Conservation (phyloP, 495 filamentous ascomycete genomes). For the Penicillium cataractarum region DNA sequence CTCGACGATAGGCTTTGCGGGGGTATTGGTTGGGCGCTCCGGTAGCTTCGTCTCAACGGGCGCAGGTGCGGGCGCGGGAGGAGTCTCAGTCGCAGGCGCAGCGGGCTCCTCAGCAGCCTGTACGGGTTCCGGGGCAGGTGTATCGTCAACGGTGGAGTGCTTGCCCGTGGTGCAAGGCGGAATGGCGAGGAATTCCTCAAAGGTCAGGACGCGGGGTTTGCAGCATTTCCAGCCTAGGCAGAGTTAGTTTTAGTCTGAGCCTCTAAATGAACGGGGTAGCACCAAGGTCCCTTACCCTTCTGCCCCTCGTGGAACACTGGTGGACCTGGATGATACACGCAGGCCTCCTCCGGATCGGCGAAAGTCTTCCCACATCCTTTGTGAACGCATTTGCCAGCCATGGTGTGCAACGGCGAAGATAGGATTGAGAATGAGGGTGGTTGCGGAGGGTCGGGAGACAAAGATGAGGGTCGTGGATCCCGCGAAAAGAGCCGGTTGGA, state of each 20-base stretch:
- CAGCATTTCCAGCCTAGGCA: slow-evolving; percentile 95
- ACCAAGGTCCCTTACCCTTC: slow-evolving; percentile 76
- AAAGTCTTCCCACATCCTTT: slow-evolving; percentile 92
- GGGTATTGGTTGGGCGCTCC: slow-evolving; percentile 46
- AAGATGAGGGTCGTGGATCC: background rate
- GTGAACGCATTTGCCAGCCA: slow-evolving; percentile 93
- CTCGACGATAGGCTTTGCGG: slow-evolving; percentile 64
- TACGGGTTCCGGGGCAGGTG: slow-evolving; percentile 57
- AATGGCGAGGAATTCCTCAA: slow-evolving; percentile 97
- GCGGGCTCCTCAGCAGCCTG: slow-evolving; percentile 39
- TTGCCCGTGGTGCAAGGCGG: slow-evolving; percentile 92
- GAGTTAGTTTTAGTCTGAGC: background rate
- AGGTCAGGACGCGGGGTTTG: slow-evolving; percentile 95
- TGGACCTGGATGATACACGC: slow-evolving; percentile 90
- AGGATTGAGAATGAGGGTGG: background rate
- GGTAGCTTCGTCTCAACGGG: slow-evolving; percentile 27
- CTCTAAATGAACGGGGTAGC: slow-evolving; percentile 13
- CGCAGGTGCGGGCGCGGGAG: slow-evolving; percentile 27
- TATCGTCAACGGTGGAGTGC: slow-evolving; percentile 85
- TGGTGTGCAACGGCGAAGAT: slow-evolving; percentile 38
- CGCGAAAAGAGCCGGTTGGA: background rate
- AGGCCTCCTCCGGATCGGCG: slow-evolving; percentile 80
- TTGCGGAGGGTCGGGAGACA: too few relatives aligned
- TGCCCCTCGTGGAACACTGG: slow-evolving; percentile 98
- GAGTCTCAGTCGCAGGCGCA: background rate